A percentile compares a stretch with the other conserved stretches of the same genome.
phyloP scores from a whole-genome alignment of 129 eudicot species.

The Chrysanthemum makinoi region DNA sequence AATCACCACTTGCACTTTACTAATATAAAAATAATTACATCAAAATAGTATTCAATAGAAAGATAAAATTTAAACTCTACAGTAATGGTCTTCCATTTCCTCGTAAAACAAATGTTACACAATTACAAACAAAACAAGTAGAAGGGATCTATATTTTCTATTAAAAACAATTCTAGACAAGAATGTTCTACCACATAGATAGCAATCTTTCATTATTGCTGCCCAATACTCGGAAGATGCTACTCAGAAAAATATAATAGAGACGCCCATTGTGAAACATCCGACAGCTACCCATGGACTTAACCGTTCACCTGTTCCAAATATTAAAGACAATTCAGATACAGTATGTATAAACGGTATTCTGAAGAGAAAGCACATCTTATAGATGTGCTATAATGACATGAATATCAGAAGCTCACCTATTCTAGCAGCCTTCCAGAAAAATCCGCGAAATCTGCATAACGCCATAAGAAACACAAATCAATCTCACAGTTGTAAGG shows the following conservation, averaged over 20 bases:
- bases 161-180: slow-evolving; percentile 9
- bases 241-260: slow-evolving; percentile 77
- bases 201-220: slow-evolving; percentile 22
- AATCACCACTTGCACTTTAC: slow-evolving; percentile 1
- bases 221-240: background rate
- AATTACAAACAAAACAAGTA: slow-evolving; percentile 14
- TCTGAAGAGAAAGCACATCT: background rate
- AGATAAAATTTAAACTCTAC: background rate
- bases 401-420: slow-evolving; percentile 32
- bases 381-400: background rate
- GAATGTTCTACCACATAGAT: slow-evolving; percentile 20
- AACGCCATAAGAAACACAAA: background rate
- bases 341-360: background rate
- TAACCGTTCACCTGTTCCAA: slow-evolving; percentile 79
- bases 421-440: slow-evolving; percentile 96
- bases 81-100: background rate
- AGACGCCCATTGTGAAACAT: slow-evolving; percentile 89
- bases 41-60: background rate
- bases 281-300: slow-evolving; percentile 97
- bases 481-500: background rate
- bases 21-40: background rate
- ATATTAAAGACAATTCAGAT: background rate
- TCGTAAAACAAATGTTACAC: slow-evolving; percentile 14
- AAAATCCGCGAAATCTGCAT: slow-evolving; percentile 88
- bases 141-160: slow-evolving; percentile 16